Conservation (phyloP, 345 rosid genomes). For the Acer campestre region DNA sequence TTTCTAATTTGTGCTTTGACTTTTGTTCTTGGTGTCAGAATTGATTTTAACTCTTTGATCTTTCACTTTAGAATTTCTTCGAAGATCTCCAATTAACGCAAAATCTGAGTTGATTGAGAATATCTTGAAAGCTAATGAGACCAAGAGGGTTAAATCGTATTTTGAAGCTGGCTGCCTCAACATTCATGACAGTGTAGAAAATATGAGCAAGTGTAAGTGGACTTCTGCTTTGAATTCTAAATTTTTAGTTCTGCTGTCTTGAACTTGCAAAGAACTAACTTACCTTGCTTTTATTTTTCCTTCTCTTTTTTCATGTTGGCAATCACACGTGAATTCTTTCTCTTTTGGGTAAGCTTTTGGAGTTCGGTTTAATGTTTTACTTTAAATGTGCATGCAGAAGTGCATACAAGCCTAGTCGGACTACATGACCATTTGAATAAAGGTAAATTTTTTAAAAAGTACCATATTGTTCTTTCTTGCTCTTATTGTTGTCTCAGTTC, state of each 20-base stretch:
- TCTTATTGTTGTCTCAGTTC: background rate
- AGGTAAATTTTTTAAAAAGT: conserved; percentile 42
- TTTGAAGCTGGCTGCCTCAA: conserved; percentile 57
- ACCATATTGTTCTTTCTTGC: background rate
- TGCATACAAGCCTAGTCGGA: conserved; percentile 48
- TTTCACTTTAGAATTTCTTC: conserved; percentile 50
- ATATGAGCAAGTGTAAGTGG: conserved; percentile 63
- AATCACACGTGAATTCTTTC: background rate
- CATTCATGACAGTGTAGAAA: conserved; percentile 44
- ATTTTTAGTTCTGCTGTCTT: background rate
- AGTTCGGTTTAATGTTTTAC: background rate
- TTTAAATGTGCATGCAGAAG: conserved; percentile 44
- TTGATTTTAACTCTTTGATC: conserved; percentile 2
- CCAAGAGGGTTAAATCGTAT: conserved; percentile 59
- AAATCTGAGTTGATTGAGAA: conserved; percentile 52
- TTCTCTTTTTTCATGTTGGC: no score
- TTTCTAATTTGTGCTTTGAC: background rate
- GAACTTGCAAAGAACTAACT: background rate
- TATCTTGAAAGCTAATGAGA: conserved; percentile 60
- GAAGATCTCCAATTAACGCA: conserved; percentile 51
- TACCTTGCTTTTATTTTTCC: background rate
- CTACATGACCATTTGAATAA: conserved; percentile 52
- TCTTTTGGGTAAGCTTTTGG: background rate
- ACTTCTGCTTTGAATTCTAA: background rate
- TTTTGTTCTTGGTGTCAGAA: background rate